Evolutionary conservation across 768 basidiomycete genomes (phyloP).

Genomic region (Roridomyces roridus): DNA sequence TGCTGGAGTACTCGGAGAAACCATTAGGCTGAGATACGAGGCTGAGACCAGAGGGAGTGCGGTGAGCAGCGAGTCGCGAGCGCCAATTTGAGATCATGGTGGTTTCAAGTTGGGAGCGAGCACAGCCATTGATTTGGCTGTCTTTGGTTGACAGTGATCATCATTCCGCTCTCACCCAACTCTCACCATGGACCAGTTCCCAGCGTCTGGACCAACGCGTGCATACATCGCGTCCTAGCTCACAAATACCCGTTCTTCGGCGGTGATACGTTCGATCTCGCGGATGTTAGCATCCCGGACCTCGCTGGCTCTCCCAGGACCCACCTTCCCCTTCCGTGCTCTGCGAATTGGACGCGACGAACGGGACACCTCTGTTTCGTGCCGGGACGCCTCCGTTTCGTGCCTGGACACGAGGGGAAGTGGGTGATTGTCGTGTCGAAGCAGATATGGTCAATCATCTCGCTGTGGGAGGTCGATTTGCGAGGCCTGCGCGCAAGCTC

Average conservation of each 20-base stretch:
- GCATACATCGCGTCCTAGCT: slow-evolving; percentile 46
- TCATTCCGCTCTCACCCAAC: too few relatives aligned
- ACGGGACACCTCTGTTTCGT: slow-evolving; percentile 52
- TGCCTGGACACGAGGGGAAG: slow-evolving; percentile 49
- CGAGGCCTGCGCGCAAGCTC: slow-evolving; percentile 36
- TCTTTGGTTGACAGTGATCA: too few relatives aligned
- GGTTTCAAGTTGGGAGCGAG: too few relatives aligned
- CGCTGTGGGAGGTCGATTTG: slow-evolving; percentile 56
- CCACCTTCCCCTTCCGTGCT: slow-evolving; percentile 18
- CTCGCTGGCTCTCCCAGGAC: slow-evolving; percentile 52
- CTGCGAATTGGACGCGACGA: slow-evolving; percentile 37
- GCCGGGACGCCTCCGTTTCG: slow-evolving; percentile 61
- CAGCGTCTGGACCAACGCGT: slow-evolving; percentile 61
- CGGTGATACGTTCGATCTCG: slow-evolving; percentile 39
- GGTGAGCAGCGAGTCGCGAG: too few relatives aligned
- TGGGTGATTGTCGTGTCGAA: slow-evolving; percentile 62
- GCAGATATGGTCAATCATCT: slow-evolving; percentile 65
- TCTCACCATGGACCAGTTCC: slow-evolving; percentile 1
- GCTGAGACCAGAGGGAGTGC: too few relatives aligned
- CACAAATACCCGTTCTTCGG: slow-evolving; percentile 59
- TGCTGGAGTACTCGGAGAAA: too few relatives aligned
- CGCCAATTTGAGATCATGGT: too few relatives aligned
- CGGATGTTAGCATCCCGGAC: slow-evolving; percentile 33
- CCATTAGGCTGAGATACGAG: too few relatives aligned
- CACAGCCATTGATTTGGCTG: too few relatives aligned